Conservation (phyloP, 2,329 filamentous ascomycete species). For the Penicillium paneum region DNA sequence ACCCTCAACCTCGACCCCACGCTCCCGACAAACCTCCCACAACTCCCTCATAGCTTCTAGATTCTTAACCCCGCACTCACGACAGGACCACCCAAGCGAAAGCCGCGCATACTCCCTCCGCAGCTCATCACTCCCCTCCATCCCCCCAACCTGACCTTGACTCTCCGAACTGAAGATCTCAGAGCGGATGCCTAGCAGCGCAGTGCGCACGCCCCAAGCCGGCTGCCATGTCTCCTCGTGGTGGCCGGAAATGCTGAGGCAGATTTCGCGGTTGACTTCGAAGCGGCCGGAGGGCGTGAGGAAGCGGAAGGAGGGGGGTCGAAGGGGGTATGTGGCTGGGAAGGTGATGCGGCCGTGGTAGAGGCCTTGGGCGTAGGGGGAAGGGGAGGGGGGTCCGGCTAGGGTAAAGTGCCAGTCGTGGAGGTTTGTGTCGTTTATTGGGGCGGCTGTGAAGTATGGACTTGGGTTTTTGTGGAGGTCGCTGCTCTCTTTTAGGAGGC, state of each 20-base stretch:
- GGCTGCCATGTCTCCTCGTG: slow-evolving; percentile 99
- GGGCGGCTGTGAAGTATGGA: slow-evolving; percentile 78
- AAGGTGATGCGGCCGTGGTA: slow-evolving; percentile 96
- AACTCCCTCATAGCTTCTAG: slow-evolving; percentile 40
- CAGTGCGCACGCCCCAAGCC: slow-evolving; percentile 92
- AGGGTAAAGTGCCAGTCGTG: slow-evolving; percentile 99
- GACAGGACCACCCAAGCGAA: slow-evolving; percentile 65
- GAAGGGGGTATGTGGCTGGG: slow-evolving; percentile 82
- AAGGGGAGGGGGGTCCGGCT: slow-evolving; percentile 79
- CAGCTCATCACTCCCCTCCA: slow-evolving; percentile 70
- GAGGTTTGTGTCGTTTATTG: slow-evolving; percentile 76
- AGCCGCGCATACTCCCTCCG: slow-evolving; percentile 67
- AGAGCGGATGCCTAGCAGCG: slow-evolving; percentile 70
- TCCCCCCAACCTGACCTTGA: slow-evolving; percentile 81
- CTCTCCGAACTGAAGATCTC: slow-evolving; percentile 88
- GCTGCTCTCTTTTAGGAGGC: slow-evolving; percentile 73
- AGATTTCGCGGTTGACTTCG: slow-evolving; percentile 95
- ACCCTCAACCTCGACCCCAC: slow-evolving; percentile 25
- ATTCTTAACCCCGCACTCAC: slow-evolving; percentile 61
- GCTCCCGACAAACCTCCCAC: slow-evolving; percentile 31
- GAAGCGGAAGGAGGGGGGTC: slow-evolving; percentile 94
- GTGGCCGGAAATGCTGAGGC: slow-evolving; percentile 86
- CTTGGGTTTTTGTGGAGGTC: slow-evolving; percentile 79
- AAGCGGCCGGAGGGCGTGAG: slow-evolving; percentile 87
- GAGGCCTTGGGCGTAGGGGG: slow-evolving; percentile 74